Evolutionary conservation across 1,284 basidiomycete species (phyloP), one percentile per base, ranked within the genome.

Genomic region (Pyrrhoderma lamaoense): DNA sequence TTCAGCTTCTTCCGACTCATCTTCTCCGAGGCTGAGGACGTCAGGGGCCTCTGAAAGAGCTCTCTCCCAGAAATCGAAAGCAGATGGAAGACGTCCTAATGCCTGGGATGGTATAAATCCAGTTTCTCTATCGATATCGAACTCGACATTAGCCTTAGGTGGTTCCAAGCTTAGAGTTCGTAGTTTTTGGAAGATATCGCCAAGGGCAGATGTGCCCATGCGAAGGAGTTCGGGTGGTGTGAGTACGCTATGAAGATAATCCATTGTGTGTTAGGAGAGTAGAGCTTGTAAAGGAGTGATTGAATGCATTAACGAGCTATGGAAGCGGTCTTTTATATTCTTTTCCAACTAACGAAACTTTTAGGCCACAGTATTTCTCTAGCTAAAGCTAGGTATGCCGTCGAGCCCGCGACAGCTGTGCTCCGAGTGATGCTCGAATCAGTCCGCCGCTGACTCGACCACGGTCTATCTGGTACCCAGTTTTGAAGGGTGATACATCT

Each of bases 61-160:
- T 47, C 70, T 60, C 69, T 94, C 93, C 93, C 91, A 97, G 1
- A 83, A 62, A 7, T 70, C 70, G 60, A 80, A 92, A 18, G 69
- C 64, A 13, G 61, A 62, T 2, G 71, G 70, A 8, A 97, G 73
- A 22, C 71, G 73, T 13, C 74, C 72, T 5, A 94, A 71, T 1
- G 82, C 82, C 39, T 75, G 69, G 1, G 77, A 70, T 0, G 95
- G 95, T 57, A 98, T 77, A 72, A 97, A 98, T 1, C 95, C 95
- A 1, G 89, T 89, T 8, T 73, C 72, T 14, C 82, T 73, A 63
- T 89, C 79, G 54, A 95, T 76, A 59, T 93, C 91, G 78, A 89
- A 74, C 77, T 80, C 77, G 13, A 34, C 42, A 27, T 55, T 55
- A 21, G 59, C 45, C 43, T 27, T 50, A 13, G 54, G 47, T 31